These are phyloP conservation scores for Ilex aquifolium DNA, from an alignment of 257 asterid species.

Conservation along the genomic window DNA sequence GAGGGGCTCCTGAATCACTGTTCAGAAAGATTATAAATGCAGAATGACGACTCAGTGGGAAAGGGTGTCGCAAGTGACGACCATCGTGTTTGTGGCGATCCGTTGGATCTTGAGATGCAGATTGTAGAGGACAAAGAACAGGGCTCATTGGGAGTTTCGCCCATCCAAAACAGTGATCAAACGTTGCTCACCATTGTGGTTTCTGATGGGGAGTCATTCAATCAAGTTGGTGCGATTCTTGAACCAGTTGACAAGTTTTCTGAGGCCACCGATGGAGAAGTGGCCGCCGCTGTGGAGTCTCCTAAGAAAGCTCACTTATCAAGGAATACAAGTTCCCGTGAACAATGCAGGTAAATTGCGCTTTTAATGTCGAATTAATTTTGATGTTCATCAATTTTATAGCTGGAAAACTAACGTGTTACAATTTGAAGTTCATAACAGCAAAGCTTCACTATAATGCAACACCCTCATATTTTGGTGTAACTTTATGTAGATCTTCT, in stretches of 20 bases:
- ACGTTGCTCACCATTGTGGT: conserved; percentile 13
- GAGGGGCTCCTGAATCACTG: no score
- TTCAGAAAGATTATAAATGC: no score
- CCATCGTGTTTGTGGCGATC: not conserved
- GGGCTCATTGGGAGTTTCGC: not conserved
- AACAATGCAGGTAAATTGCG: conserved; percentile 22
- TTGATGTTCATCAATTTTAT: not conserved
- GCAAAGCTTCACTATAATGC: no score
- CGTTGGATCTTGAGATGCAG: conserved; percentile 13
- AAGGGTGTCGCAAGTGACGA: no score
- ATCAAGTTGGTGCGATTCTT: conserved; percentile 2
- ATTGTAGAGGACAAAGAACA: conserved; percentile 10
- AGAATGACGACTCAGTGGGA: no score
- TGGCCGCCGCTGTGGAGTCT: conserved; percentile 4
- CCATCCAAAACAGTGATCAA: conserved; percentile 7
- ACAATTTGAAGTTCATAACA: no score
- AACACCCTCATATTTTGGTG: no score
- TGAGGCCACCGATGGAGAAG: not conserved
- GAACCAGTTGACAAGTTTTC: not conserved
- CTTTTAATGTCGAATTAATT: not conserved
- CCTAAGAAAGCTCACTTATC: conserved; percentile 21
- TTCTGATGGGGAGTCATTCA: conserved; percentile 8
- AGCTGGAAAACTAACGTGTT: no score
- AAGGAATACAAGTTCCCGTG: conserved; percentile 21
- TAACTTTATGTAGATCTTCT: no score